phyloP scores from a whole-genome alignment of 1,139 yeast genomes.

The Lodderomyces elongisporus region DNA sequence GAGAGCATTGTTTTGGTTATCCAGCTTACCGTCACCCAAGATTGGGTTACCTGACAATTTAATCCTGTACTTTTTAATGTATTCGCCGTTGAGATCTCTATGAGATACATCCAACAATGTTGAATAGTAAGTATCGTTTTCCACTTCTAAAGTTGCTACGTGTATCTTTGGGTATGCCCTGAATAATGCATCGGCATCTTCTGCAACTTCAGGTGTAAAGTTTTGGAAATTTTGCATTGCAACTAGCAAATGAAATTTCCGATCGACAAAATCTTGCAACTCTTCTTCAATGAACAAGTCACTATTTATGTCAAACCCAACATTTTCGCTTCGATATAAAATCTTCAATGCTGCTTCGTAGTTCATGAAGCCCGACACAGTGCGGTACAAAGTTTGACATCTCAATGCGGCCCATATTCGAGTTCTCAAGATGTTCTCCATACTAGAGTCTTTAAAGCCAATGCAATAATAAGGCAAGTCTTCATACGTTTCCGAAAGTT shows the following conservation, averaged over 20 bases:
- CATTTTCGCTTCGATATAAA: conserved; percentile 60
- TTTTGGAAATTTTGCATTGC: conserved; percentile 64
- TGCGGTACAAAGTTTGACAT: conserved; percentile 72
- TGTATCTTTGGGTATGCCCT: conserved; percentile 58
- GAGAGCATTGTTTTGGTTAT: conserved; percentile 76
- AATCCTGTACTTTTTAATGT: conserved; percentile 48
- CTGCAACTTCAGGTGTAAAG: conserved; percentile 48
- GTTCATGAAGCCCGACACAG: conserved; percentile 73
- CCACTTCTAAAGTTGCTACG: conserved; percentile 52
- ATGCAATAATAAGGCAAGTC: conserved; percentile 67
- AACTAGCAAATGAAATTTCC: conserved; percentile 64
- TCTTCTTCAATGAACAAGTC: conserved; percentile 32
- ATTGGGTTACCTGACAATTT: conserved; percentile 80
- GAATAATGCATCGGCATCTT: conserved; percentile 52
- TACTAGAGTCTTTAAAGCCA: conserved; percentile 64
- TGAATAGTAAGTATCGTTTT: conserved; percentile 48
- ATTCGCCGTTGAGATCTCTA: conserved; percentile 33
- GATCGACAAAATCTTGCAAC: conserved; percentile 46
- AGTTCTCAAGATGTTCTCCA: conserved; percentile 60
- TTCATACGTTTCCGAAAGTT: conserved; percentile 15
- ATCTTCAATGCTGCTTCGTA: conserved; percentile 64
- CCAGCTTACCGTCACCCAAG: conserved; percentile 86
- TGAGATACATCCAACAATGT: conserved; percentile 44
- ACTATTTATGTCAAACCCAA: conserved; percentile 28
- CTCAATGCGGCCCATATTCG: conserved; percentile 80